Evolutionary conservation across 192 early-diverging fungal species (phyloP).

Genomic region (Entomortierella beljakovae): DNA sequence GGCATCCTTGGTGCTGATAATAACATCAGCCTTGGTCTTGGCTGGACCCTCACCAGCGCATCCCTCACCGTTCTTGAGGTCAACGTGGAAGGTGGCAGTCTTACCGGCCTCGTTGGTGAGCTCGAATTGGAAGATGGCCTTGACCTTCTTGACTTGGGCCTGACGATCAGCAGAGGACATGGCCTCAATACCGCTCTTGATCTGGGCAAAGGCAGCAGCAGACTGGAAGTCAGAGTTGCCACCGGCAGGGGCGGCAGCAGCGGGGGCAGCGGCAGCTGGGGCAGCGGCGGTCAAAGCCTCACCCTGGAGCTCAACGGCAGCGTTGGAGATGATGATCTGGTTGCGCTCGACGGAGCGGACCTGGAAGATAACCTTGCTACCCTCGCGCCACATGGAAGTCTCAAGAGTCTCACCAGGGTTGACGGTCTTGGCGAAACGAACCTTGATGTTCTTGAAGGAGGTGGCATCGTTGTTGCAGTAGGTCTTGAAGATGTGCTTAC

Average conservation of each 20-base stretch:
- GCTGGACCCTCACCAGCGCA: slow-evolving; percentile 71
- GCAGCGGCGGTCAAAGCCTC: slow-evolving; percentile 49
- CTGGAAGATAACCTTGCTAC: slow-evolving; percentile 92
- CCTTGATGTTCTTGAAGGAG: slow-evolving; percentile 89
- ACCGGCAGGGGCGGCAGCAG: slow-evolving; percentile 50
- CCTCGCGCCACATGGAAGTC: slow-evolving; percentile 97
- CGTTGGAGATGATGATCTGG: slow-evolving; percentile 89
- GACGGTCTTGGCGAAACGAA: slow-evolving; percentile 87
- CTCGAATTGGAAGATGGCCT: slow-evolving; percentile 86
- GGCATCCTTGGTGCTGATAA: slow-evolving; percentile 77
- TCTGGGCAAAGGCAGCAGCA: slow-evolving; percentile 76
- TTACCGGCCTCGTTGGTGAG: slow-evolving; percentile 75
- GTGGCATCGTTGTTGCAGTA: slow-evolving; percentile 79
- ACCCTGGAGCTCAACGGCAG: slow-evolving; percentile 86
- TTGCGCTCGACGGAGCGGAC: slow-evolving; percentile 95
- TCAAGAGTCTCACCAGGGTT: slow-evolving; percentile 98
- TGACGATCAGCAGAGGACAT: slow-evolving; percentile 70
- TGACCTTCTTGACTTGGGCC: slow-evolving; percentile 75
- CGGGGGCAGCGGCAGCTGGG: slow-evolving; percentile 43
- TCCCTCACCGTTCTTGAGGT: slow-evolving; percentile 83
- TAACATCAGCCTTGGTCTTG: slow-evolving; percentile 74
- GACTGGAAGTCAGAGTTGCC: slow-evolving; percentile 78
- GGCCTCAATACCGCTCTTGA: slow-evolving; percentile 65
- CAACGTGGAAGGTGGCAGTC: slow-evolving; percentile 79
- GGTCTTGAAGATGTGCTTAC: slow-evolving; percentile 86